Evolutionary conservation across 441 rosid genomes (phyloP).

Genomic region (Viola pubescens): DNA sequence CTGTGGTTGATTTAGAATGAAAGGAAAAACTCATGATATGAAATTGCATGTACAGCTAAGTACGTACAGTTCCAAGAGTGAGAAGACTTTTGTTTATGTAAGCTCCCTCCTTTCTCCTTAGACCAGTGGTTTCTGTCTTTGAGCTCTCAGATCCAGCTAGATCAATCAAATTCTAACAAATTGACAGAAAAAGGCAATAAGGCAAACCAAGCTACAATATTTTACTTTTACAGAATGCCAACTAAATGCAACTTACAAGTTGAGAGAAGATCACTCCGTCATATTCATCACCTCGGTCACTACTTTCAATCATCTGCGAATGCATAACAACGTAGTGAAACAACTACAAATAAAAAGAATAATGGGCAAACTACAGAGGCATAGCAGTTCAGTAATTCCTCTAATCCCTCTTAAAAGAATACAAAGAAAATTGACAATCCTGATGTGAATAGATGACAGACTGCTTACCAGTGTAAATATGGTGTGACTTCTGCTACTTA

Average conservation of each 20-base stretch:
- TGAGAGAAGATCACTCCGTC: conserved; percentile 99
- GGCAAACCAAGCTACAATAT: conserved; percentile 17
- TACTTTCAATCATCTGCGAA: conserved; percentile 97
- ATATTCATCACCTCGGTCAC: conserved; percentile 91
- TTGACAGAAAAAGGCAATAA: conserved; percentile 8
- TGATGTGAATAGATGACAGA: not conserved
- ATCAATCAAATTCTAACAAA: conserved; percentile 87
- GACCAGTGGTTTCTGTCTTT: conserved; percentile 97
- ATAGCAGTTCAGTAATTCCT: conserved; percentile 1
- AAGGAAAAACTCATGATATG: conserved; percentile 3
- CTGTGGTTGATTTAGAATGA: not conserved
- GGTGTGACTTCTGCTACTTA: conserved; percentile 99
- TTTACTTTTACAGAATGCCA: conserved; percentile 6
- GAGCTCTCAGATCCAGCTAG: conserved; percentile 99
- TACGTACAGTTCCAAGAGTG: conserved; percentile 96
- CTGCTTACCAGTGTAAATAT: conserved; percentile 79
- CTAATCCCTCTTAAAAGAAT: not conserved
- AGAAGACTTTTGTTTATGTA: conserved; percentile 99
- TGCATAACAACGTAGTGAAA: conserved; percentile 10
- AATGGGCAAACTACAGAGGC: not conserved
- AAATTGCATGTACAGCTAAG: conserved; percentile 3
- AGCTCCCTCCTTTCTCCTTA: conserved; percentile 97
- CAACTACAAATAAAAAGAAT: too few species aligned
- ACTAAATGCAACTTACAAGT: conserved; percentile 50
- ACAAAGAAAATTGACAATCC: not conserved